Conservation (phyloP, 352 stramenopile genomes). For the Globisporangium spiculum region DNA sequence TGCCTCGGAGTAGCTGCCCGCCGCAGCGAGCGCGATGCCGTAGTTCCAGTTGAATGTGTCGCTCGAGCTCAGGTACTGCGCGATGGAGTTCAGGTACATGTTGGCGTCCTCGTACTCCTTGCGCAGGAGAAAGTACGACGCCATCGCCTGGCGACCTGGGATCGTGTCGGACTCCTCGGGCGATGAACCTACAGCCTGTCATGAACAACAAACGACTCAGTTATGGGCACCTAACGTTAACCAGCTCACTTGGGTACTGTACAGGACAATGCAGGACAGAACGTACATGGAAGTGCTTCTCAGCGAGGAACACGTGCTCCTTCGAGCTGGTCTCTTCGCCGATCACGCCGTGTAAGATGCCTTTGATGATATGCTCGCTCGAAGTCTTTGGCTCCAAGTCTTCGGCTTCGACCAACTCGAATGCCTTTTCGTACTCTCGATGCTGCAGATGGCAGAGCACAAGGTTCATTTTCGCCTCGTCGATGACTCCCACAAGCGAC, state of each 20-base stretch:
- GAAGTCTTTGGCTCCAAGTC: slow-evolving; percentile 41
- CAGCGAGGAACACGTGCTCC: slow-evolving; percentile 69
- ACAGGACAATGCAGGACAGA: too few species aligned
- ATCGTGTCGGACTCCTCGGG: slow-evolving; percentile 60
- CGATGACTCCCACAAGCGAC: slow-evolving; percentile 37
- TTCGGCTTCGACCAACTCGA: slow-evolving; percentile 43
- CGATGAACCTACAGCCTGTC: slow-evolving; percentile 36
- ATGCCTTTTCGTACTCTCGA: slow-evolving; percentile 45
- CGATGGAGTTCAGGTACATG: slow-evolving; percentile 70
- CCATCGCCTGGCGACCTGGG: slow-evolving; percentile 65
- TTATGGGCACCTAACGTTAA: too few species aligned
- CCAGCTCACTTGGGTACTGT: too few species aligned
- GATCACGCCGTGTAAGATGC: slow-evolving; percentile 55
- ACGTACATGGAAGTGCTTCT: slow-evolving; percentile 64
- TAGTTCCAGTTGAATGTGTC: slow-evolving; percentile 86
- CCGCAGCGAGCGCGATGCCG: slow-evolving; percentile 50
- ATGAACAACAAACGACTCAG: too few species aligned
- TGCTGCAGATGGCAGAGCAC: slow-evolving; percentile 50
- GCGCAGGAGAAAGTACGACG: slow-evolving; percentile 62
- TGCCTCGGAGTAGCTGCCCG: slow-evolving; percentile 42
- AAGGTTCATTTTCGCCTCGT: slow-evolving; percentile 57
- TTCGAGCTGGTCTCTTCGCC: slow-evolving; percentile 56
- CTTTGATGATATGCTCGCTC: slow-evolving; percentile 52
- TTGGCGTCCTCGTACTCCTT: slow-evolving; percentile 64
- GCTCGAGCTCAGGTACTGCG: slow-evolving; percentile 41